Evolutionary conservation across 2,329 filamentous ascomycete species (phyloP).

Genomic region (Cladosporium phlei): DNA sequence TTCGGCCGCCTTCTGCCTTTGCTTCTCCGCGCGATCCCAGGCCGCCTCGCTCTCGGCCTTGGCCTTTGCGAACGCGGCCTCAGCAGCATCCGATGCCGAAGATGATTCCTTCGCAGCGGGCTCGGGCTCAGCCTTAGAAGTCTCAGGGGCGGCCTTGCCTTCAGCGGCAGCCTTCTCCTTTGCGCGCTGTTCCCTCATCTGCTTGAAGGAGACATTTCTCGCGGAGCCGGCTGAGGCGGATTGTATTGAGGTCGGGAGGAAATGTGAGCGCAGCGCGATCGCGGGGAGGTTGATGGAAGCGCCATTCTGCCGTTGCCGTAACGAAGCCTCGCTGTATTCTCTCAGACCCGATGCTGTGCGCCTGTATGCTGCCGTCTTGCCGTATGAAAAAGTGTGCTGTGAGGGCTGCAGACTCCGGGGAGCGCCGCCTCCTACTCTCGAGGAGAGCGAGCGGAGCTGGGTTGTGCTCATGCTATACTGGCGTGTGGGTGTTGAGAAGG

Average conservation of each 20-base stretch:
- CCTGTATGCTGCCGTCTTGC: conserved; percentile 45
- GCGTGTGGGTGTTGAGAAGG: background rate
- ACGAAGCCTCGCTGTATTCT: conserved; percentile 27
- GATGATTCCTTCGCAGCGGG: conserved; percentile 26
- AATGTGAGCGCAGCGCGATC: conserved; percentile 40
- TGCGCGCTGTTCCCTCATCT: conserved; percentile 33
- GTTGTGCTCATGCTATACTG: conserved; percentile 43
- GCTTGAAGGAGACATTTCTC: conserved; percentile 42
- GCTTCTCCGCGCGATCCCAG: conserved; percentile 39
- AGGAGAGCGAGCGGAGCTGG: conserved; percentile 36
- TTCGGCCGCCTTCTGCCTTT: conserved; percentile 27
- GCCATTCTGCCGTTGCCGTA: conserved; percentile 25
- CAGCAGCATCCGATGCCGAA: conserved; percentile 25
- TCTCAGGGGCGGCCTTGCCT: conserved; percentile 32
- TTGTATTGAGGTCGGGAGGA: conserved; percentile 36
- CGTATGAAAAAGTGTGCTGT: conserved; percentile 36
- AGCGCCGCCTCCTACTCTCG: conserved; percentile 35
- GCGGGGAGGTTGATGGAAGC: conserved; percentile 10
- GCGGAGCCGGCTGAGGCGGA: conserved; percentile 40
- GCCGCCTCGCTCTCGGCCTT: conserved; percentile 38
- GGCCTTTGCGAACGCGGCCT: conserved; percentile 32
- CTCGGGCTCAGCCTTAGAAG: conserved; percentile 31
- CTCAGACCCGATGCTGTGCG: conserved; percentile 36
- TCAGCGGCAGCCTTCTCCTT: conserved; percentile 34
- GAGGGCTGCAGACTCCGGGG: conserved; percentile 27